Conservation (phyloP, 352 stramenopile genomes). For the Phytophthora multivora region DNA sequence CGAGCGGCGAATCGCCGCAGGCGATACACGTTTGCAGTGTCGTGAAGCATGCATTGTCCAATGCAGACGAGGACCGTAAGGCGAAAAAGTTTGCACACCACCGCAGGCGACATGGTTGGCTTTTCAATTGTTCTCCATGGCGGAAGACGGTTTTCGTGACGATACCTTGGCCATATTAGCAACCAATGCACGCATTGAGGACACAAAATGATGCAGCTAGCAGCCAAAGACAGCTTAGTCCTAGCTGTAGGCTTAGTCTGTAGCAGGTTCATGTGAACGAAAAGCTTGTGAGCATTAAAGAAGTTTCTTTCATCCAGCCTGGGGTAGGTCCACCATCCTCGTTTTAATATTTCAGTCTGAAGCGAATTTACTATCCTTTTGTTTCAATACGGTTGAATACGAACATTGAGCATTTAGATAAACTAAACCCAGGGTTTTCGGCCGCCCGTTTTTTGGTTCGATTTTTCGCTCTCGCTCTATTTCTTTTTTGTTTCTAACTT, state of each 20-base stretch:
- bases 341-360: neutral
- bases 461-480: constrained; percentile 21
- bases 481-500: constrained; percentile 24
- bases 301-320: constrained; percentile 11
- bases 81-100: neutral
- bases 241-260: neutral
- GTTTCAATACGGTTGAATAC: neutral
- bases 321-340: constrained; percentile 14
- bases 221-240: neutral
- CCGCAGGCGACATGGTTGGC: neutral
- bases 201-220: neutral
- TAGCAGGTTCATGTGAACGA: neutral
- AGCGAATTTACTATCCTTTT: too few species aligned
- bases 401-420: constrained; percentile 1
- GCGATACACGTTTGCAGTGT: neutral
- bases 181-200: neutral
- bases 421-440: constrained; percentile 1
- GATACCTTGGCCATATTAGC: neutral
- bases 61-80: constrained; percentile 5
- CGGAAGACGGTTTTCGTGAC: neutral
- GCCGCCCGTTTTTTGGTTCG: constrained; percentile 22
- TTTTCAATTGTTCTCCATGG: neutral
- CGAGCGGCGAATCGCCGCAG: neutral
- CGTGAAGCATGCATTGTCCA: constrained; percentile 9
- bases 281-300: neutral